phyloP scores from a whole-genome alignment of 2,329 filamentous ascomycete genomes.

The Ascomycota sp. region DNA sequence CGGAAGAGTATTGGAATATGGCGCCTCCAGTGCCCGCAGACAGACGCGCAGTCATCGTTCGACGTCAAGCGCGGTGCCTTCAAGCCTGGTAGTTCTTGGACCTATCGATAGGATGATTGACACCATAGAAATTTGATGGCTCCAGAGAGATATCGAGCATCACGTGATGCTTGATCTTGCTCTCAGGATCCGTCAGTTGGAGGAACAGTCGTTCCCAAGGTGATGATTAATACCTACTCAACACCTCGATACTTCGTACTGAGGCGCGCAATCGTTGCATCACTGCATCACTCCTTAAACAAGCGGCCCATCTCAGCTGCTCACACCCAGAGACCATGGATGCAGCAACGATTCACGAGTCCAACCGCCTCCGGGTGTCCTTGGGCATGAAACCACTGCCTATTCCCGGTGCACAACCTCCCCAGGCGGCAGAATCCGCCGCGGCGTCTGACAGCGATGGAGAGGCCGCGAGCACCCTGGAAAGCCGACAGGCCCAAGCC shows the following conservation, averaged over 20 bases:
- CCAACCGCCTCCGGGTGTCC: constrained; percentile 75
- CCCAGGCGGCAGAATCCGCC: constrained; percentile 16
- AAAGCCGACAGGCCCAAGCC: constrained; percentile 52
- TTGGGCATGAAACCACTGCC: constrained; percentile 82
- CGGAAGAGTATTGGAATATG: constrained; percentile 84
- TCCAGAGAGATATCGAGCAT: constrained; percentile 64
- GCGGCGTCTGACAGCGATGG: constrained; percentile 41
- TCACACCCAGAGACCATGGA: constrained; percentile 21
- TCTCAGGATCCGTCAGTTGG: too few species aligned
- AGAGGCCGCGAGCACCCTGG: constrained; percentile 63
- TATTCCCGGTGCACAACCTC: constrained; percentile 43
- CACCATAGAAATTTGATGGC: constrained; percentile 56
- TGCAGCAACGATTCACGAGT: constrained; percentile 69
- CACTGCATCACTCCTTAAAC: background rate
- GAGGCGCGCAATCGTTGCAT: background rate
- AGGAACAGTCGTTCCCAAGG: too few species aligned
- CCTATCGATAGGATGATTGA: constrained; percentile 88
- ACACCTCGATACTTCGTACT: too few species aligned
- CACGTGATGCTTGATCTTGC: too few species aligned
- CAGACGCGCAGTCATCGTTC: constrained; percentile 40
- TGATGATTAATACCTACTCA: too few species aligned
- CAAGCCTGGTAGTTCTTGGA: constrained; percentile 57
- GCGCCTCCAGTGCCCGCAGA: constrained; percentile 36
- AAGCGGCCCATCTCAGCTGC: background rate
- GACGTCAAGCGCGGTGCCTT: constrained; percentile 45